phyloP scores from a whole-genome alignment of 768 basidiomycete genomes.

The Russula emetica region DNA sequence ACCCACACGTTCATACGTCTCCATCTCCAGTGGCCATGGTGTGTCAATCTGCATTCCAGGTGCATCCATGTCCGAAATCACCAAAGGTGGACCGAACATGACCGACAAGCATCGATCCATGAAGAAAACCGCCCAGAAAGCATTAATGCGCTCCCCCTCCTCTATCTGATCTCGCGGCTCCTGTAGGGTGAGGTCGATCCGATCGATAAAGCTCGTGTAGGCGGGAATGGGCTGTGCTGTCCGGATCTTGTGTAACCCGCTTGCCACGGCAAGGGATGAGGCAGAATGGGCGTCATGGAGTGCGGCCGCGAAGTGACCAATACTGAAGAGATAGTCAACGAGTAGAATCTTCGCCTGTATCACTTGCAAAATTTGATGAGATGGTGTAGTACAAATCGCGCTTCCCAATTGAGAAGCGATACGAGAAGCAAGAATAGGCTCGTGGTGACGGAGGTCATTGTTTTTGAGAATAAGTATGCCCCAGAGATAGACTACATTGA shows the following conservation, averaged over 20 bases:
- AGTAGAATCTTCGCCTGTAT: conserved; percentile 37
- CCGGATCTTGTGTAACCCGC: conserved; percentile 33
- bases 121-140: conserved; percentile 59
- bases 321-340: conserved; percentile 32
- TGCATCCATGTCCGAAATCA: conserved; percentile 54
- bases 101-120: conserved; percentile 57
- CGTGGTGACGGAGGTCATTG: conserved; percentile 30
- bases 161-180: conserved; percentile 45
- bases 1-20: conserved; percentile 35
- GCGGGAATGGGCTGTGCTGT: conserved; percentile 22
- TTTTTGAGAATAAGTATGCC: conserved; percentile 33
- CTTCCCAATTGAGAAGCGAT: conserved; percentile 48
- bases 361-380: conserved; percentile 36
- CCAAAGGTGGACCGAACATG: conserved; percentile 48
- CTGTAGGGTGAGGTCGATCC: conserved; percentile 34
- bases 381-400: conserved; percentile 33
- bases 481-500: conserved; percentile 42
- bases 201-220: conserved; percentile 25
- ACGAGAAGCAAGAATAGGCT: conserved; percentile 44
- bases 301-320: conserved; percentile 33
- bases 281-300: conserved; percentile 35
- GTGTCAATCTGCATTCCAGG: conserved; percentile 37
- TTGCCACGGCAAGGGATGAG: conserved; percentile 32
- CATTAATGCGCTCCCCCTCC: conserved; percentile 62
- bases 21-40: conserved; percentile 39